phyloP scores from a whole-genome alignment of 176 grass and related monocot genomes.

The Hordeum marinum region DNA sequence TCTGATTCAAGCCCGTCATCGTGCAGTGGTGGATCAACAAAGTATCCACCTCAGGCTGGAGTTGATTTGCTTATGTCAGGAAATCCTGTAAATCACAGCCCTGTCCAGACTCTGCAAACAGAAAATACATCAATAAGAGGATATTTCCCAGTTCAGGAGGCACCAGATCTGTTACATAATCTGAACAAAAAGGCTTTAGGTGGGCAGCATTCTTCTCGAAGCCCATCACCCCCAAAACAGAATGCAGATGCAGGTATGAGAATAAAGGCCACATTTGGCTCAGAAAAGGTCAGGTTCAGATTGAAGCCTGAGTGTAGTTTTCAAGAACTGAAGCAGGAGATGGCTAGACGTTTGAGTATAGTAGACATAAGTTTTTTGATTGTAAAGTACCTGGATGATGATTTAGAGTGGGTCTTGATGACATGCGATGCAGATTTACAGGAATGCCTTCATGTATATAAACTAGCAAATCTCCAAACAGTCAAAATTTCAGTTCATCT shows the following conservation, averaged over 20 bases:
- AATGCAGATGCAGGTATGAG: slow-evolving; percentile 48
- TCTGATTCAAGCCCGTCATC: slow-evolving; percentile 57
- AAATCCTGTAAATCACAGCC: slow-evolving; percentile 24
- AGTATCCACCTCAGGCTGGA: slow-evolving; percentile 28
- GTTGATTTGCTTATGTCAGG: slow-evolving; percentile 31
- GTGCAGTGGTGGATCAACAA: slow-evolving; percentile 43
- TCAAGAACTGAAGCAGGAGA: slow-evolving; percentile 73
- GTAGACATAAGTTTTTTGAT: slow-evolving; percentile 42
- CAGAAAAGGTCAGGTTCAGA: slow-evolving; percentile 75
- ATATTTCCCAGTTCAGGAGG: slow-evolving; percentile 35
- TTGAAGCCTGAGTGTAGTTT: slow-evolving; percentile 60
- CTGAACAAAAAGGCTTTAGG: slow-evolving; percentile 17
- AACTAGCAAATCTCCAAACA: slow-evolving; percentile 55
- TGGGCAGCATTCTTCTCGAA: slow-evolving; percentile 36
- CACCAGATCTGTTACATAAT: slow-evolving; percentile 28
- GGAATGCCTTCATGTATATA: slow-evolving; percentile 85
- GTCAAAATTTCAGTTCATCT: slow-evolving; percentile 82
- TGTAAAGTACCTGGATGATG: slow-evolving; percentile 92
- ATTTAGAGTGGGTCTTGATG: slow-evolving; percentile 89
- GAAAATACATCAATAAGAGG: slow-evolving; percentile 39
- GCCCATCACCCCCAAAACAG: slow-evolving; percentile 18
- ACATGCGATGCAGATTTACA: slow-evolving; percentile 94
- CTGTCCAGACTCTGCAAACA: slow-evolving; percentile 34
- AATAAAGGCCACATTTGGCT: slow-evolving; percentile 74
- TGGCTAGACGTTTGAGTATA: slow-evolving; percentile 69